A percentile compares a stretch with the other conserved stretches of the same genome.
Conservation (phyloP, 371 early-diverging fungal genomes). For the Rhizopus sp. region DNA sequence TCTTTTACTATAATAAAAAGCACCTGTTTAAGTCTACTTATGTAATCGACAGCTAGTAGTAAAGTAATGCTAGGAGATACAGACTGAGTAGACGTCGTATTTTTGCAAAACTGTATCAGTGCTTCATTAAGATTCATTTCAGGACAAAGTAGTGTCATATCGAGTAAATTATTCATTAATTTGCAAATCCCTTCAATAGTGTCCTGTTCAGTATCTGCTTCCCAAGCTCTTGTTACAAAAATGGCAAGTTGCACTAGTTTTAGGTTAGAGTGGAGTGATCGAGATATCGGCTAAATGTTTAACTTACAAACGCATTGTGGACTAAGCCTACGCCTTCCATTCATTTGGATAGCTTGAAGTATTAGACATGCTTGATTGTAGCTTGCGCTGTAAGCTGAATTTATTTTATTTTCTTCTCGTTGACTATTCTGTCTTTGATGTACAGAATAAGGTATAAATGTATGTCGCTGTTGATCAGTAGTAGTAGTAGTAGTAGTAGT, state of each 20-base stretch:
- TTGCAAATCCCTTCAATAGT: slow-evolving; percentile 13
- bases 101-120: slow-evolving; percentile 23
- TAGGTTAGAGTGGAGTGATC: neutral
- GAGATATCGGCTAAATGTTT: neutral
- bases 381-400: slow-evolving; percentile 16
- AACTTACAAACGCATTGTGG: slow-evolving; percentile 24
- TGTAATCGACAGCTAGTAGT: slow-evolving; percentile 30
- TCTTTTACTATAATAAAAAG: neutral
- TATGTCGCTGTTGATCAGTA: neutral
- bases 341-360: slow-evolving; percentile 33
- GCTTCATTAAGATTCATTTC: slow-evolving; percentile 25
- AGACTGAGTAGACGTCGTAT: slow-evolving; percentile 21
- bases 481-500: no score
- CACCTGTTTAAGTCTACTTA: slow-evolving; percentile 29
- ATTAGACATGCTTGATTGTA: slow-evolving; percentile 32
- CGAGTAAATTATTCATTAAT: slow-evolving; percentile 25
- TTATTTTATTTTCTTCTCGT: slow-evolving; percentile 11
- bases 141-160: slow-evolving; percentile 20
- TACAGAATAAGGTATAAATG: neutral
- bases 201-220: slow-evolving; percentile 18
- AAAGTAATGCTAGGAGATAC: slow-evolving; percentile 31
- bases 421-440: neutral
- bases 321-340: slow-evolving; percentile 24
- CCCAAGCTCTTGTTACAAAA: slow-evolving; percentile 26
- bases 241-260: slow-evolving; percentile 25